Conservation (phyloP, 371 early-diverging fungal species). For the Mortierella sp. region DNA sequence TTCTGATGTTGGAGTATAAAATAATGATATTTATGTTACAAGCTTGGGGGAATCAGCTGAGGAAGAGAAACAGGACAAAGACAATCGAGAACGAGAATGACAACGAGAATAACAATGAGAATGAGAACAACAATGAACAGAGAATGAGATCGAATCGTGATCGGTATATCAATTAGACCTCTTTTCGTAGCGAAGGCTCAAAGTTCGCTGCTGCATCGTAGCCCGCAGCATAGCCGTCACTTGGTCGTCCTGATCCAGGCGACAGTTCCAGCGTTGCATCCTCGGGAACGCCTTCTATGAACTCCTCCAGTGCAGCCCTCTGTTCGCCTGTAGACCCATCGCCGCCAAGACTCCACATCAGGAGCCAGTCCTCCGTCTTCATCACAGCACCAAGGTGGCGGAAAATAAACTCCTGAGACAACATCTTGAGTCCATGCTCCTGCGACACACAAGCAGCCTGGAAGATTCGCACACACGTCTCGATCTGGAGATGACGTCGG, state of each 20-base stretch:
- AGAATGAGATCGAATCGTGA: too few species aligned
- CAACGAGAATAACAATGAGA: too few species aligned
- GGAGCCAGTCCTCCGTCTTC: conserved; percentile 61
- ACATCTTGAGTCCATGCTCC: conserved; percentile 64
- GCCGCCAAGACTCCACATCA: conserved; percentile 56
- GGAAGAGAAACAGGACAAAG: too few species aligned
- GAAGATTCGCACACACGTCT: conserved; percentile 65
- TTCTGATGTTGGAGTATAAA: too few species aligned
- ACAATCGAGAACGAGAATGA: too few species aligned
- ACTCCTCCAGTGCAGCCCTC: conserved; percentile 45
- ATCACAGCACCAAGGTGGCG: conserved; percentile 64
- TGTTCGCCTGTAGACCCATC: conserved; percentile 35
- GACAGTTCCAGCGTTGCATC: conserved; percentile 35
- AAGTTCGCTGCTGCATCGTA: conserved; percentile 18
- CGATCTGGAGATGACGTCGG: conserved; percentile 60
- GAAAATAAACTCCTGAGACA: conserved; percentile 68
- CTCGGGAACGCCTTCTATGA: conserved; percentile 50
- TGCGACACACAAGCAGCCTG: conserved; percentile 69
- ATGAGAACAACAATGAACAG: too few species aligned
- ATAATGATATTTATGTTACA: too few species aligned
- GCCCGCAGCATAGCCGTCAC: conserved; percentile 27
- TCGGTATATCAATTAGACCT: too few species aligned
- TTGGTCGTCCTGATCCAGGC: conserved; percentile 11
- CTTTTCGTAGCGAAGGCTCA: conserved; percentile 40
- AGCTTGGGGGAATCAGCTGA: too few species aligned